Conservation (phyloP, 2,329 filamentous ascomycete species). For the Diaporthe helianthi region DNA sequence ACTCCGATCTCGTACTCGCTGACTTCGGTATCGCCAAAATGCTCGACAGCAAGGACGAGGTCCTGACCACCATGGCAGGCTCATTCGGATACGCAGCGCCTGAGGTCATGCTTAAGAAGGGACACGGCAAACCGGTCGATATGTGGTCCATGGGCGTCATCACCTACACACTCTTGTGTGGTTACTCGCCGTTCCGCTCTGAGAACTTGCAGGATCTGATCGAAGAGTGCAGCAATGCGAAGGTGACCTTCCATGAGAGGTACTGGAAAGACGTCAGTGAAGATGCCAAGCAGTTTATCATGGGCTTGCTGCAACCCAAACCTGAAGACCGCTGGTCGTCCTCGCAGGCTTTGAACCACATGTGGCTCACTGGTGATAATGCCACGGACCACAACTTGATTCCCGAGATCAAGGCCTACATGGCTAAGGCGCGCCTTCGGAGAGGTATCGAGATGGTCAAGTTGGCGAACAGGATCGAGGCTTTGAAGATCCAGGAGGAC, state of each 20-base stretch:
- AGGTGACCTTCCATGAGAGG: constrained; percentile 93
- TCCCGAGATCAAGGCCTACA: constrained; percentile 94
- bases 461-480: constrained; percentile 92
- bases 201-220: constrained; percentile 93
- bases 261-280: constrained; percentile 98
- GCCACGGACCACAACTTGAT: constrained; percentile 96
- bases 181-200: constrained; percentile 96
- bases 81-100: constrained; percentile 98
- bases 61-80: constrained; percentile 97
- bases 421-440: constrained; percentile 87
- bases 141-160: constrained; percentile 99
- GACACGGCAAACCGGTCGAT: constrained; percentile 96
- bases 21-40: constrained; percentile 99
- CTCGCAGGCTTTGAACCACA: constrained; percentile 78
- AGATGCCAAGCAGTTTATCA: constrained; percentile 95
- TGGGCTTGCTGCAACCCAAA: constrained; percentile 78
- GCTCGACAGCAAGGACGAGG: constrained; percentile 87
- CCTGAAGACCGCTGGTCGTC: constrained; percentile 80
- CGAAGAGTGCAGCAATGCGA: constrained; percentile 85
- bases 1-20: constrained; percentile 89
- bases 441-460: constrained; percentile 97
- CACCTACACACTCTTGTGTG: constrained; percentile 96
- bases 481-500: constrained; percentile 92
- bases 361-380: constrained; percentile 89
- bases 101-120: constrained; percentile 97